A percentile compares a stretch with the other conserved stretches of the same genome.
Evolutionary conservation across 352 stramenopile species (phyloP).

Genomic region (Pythium brassicae): DNA sequence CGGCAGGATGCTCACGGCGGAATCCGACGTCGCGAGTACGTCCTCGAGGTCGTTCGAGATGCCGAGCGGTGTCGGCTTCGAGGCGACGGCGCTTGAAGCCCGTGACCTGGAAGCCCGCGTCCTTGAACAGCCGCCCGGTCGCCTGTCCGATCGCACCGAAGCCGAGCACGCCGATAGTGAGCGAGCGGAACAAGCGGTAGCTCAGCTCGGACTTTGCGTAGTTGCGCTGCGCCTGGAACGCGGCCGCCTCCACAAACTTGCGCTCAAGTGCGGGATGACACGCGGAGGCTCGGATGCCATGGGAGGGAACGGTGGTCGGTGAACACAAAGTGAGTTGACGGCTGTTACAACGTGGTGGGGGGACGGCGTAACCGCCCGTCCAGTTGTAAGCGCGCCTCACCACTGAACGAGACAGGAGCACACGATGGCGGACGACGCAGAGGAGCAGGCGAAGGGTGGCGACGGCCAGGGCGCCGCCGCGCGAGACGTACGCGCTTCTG

Average conservation of each 20-base stretch:
- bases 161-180: slow-evolving; percentile 57
- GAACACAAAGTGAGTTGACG: too few species aligned
- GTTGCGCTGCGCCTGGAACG: slow-evolving; percentile 24
- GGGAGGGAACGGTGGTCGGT: too few species aligned
- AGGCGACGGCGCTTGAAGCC: slow-evolving; percentile 63
- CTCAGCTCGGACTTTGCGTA: slow-evolving; percentile 32
- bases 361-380: too few species aligned
- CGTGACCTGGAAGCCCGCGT: slow-evolving; percentile 48
- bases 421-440: too few species aligned
- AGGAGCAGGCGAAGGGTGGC: too few species aligned
- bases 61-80: slow-evolving; percentile 18
- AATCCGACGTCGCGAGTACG: slow-evolving; percentile 58
- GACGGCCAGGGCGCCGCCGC: too few species aligned
- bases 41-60: slow-evolving; percentile 45
- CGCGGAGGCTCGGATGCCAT: too few species aligned
- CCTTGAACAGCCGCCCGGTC: slow-evolving; percentile 46
- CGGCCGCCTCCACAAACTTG: slow-evolving; percentile 31
- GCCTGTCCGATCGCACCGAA: slow-evolving; percentile 59
- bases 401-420: too few species aligned
- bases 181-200: slow-evolving; percentile 30
- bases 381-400: too few species aligned
- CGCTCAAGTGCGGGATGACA: slow-evolving; percentile 20
- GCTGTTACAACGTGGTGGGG: too few species aligned
- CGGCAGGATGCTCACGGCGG: slow-evolving; percentile 78
- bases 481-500: too few species aligned